Base-by-base conservation (phyloP, 345 rosid genomes). In the Arabis alpina region DNA sequence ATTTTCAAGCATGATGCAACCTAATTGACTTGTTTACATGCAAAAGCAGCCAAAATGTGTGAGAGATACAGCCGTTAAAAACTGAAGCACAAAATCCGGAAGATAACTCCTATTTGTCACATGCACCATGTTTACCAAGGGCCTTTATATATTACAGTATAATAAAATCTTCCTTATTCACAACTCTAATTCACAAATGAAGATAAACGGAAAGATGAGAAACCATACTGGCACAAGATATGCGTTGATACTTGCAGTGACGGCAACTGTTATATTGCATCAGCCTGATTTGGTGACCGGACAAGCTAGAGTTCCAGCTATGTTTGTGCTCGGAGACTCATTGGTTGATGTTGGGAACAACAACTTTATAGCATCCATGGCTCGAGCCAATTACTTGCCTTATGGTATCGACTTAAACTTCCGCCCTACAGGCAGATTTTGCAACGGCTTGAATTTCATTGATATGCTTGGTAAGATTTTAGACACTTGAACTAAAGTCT, bases 271-370 rank as follows among this genome's bases (percentile, higher is more conserved):
- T 50, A 59, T 78, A 5, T 9, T 78, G 40, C 67, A 77, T 13
- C 50, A 70, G 49, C 74, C 81, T 12, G 52, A 50, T 15, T 19
- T 77, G 50, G 76, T 63, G 8, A 78, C 30, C 0, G 81, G 66
- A 66, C 74, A 83, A 34, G 82, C 70, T 58, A 34, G 71, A 65
- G 87, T 84, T 64, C 82, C 97, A 0, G 94, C 92, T 10, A 63
- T 91, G 79, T 91, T 91, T 57, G 89, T 93, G 75, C 86, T 91
- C 32, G 98, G 98, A 57, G 98, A 91, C 68, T 93, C 98, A 2
- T 72, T 86, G 52, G 88, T 87, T 5, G 96, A 93, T 58, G 83
- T 65, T 53, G 98, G 98, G 11, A 93, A 91, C 81, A 93, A 86
- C 82, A 91, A 93, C 74, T 80, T 67, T 77, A 81, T 91, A 27